Conservation (phyloP, 108 stramenopile species). For the Stephanodiscus minutulus region DNA sequence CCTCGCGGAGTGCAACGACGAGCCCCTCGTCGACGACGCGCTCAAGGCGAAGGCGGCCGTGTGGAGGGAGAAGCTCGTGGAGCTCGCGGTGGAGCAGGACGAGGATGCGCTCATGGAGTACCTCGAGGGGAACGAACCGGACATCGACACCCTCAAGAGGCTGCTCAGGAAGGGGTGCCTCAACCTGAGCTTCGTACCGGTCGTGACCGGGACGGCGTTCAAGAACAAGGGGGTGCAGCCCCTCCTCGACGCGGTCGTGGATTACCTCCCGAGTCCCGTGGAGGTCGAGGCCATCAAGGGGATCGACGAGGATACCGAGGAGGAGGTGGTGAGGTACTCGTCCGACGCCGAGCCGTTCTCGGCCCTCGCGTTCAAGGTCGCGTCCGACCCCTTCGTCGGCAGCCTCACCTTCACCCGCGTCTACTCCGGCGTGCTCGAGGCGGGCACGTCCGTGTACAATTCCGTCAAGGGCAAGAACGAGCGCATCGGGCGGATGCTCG, state of each 20-base stretch:
- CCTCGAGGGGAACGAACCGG: constrained; percentile 84
- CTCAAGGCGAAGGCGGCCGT: constrained; percentile 83
- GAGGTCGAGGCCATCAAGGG: constrained; percentile 96
- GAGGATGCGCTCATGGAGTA: constrained; percentile 92
- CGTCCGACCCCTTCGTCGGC: constrained; percentile 96
- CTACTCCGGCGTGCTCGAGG: constrained; percentile 94
- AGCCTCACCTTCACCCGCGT: constrained; percentile 94
- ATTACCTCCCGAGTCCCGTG: constrained; percentile 96
- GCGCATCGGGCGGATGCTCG: constrained; percentile 97
- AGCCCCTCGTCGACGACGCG: constrained; percentile 86
- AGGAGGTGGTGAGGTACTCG: constrained; percentile 64
- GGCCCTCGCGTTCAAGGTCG: constrained; percentile 98
- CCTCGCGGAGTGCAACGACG: constrained; percentile 85
- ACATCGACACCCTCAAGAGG: constrained; percentile 78
- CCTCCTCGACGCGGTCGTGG: constrained; percentile 95
- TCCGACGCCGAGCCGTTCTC: constrained; percentile 91
- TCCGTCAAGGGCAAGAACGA: constrained; percentile 98
- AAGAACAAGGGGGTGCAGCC: constrained; percentile 99
- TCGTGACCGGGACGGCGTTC: constrained; percentile 96
- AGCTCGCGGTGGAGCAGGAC: constrained; percentile 89
- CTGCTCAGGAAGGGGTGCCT: constrained; percentile 94
- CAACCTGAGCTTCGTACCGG: constrained; percentile 82
- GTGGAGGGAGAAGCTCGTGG: constrained; percentile 85
- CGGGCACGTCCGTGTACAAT: constrained; percentile 93
- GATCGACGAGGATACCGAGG: constrained; percentile 69